These are phyloP conservation scores for Scedosporium aurantiacum DNA, from an alignment of 2,329 filamentous ascomycete species.

Conservation along the genomic window DNA sequence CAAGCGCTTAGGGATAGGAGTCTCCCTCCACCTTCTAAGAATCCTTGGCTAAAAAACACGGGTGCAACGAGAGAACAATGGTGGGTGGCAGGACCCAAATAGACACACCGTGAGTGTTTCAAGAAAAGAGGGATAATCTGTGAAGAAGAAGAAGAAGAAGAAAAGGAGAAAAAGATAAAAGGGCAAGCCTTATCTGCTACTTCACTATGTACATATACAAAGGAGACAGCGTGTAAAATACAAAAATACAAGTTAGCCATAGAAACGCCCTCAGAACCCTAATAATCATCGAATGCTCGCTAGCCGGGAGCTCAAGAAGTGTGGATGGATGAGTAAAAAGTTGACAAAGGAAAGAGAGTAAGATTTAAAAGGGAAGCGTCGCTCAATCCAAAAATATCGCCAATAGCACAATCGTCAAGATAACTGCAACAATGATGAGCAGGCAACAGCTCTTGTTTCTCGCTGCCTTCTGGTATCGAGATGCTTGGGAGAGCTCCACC, in stretches of 20 bases:
- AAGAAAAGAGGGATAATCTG: background rate
- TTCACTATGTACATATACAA: slow-evolving; percentile 8
- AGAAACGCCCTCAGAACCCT: background rate
- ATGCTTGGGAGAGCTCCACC: slow-evolving; percentile 72
- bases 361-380: background rate
- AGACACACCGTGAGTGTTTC: background rate
- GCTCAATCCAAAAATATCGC: slow-evolving; percentile 67
- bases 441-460: slow-evolving; percentile 91
- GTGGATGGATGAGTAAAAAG: slow-evolving; percentile 13
- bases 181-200: background rate
- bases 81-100: slow-evolving; percentile 2
- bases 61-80: background rate
- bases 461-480: slow-evolving; percentile 88
- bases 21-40: slow-evolving; percentile 5
- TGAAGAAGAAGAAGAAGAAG: background rate
- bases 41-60: background rate
- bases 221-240: slow-evolving; percentile 11
- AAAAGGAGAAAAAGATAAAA: background rate
- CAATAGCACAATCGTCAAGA: slow-evolving; percentile 79
- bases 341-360: slow-evolving; percentile 9
- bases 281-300: slow-evolving; percentile 11
- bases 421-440: slow-evolving; percentile 76
- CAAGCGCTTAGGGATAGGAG: background rate
- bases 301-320: slow-evolving; percentile 15
- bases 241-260: slow-evolving; percentile 6